Evolutionary conservation across 2,329 filamentous ascomycete species (phyloP).

Genomic region (Cadophora malorum): DNA sequence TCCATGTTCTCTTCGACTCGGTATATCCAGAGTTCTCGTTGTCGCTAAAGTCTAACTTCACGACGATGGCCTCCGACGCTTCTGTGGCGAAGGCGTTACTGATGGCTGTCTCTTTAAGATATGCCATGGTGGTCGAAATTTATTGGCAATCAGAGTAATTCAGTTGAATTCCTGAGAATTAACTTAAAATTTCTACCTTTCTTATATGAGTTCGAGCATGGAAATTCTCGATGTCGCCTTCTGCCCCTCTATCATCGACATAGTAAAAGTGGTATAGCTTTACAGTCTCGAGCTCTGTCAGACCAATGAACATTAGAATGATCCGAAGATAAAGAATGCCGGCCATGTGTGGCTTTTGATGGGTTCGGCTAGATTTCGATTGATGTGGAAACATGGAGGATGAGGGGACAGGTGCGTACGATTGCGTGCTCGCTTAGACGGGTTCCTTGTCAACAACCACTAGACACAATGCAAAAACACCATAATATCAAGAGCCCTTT

Average conservation of each 20-base stretch:
- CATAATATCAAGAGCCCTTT: too few species aligned
- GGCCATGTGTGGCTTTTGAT: neutral
- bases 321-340: neutral
- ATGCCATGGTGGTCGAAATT: neutral
- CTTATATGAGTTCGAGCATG: too few species aligned
- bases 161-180: too few species aligned
- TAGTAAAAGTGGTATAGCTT: neutral
- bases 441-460: too few species aligned
- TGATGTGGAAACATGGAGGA: neutral
- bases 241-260: neutral
- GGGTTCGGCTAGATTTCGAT: neutral
- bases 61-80: too few species aligned
- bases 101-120: too few species aligned
- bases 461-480: too few species aligned
- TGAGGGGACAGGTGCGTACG: neutral
- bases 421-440: neutral
- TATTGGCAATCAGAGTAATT: neutral
- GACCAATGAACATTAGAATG: neutral
- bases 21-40: too few species aligned
- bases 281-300: neutral
- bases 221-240: neutral
- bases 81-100: too few species aligned
- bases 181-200: too few species aligned
- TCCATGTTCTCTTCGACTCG: neutral
- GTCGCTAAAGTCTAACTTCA: too few species aligned